A percentile compares a stretch with the other conserved stretches of the same genome.
Conservation (phyloP, 2,329 filamentous ascomycete species). For the Ophiostoma australiae region DNA sequence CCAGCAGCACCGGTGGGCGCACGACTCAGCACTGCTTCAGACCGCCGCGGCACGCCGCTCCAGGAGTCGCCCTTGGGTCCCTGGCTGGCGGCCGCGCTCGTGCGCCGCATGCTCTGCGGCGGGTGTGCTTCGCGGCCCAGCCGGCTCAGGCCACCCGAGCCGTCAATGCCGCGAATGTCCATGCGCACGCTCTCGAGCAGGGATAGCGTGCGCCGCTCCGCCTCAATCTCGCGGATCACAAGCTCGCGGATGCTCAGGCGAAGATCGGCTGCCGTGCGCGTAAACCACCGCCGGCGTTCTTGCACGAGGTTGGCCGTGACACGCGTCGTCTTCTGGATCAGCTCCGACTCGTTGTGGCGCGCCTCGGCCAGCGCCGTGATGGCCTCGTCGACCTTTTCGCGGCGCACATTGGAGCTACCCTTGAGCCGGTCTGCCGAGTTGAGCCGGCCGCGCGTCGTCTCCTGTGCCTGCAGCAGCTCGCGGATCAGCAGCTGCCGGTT, state of each 20-base stretch:
- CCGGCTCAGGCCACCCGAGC: constrained; percentile 81
- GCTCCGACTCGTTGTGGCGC: constrained; percentile 70
- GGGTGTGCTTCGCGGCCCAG: constrained; percentile 87
- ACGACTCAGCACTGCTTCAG: constrained; percentile 61
- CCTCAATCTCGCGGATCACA: constrained; percentile 89
- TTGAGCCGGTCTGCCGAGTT: constrained; percentile 85
- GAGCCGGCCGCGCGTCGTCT: constrained; percentile 74
- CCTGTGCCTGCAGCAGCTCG: constrained; percentile 87
- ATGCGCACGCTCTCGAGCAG: constrained; percentile 90
- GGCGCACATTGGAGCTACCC: constrained; percentile 75
- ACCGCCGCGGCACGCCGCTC: constrained; percentile 84
- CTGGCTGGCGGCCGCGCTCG: constrained; percentile 79
- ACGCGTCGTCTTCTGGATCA: constrained; percentile 78
- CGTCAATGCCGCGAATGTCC: constrained; percentile 88
- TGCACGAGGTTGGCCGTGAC: constrained; percentile 85
- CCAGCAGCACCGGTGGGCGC: constrained; percentile 38
- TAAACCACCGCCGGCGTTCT: constrained; percentile 88
- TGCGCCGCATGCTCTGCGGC: constrained; percentile 60
- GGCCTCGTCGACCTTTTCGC: constrained; percentile 98
- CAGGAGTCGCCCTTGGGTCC: constrained; percentile 97
- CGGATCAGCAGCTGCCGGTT: constrained; percentile 95
- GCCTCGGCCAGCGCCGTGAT: constrained; percentile 87
- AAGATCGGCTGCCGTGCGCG: constrained; percentile 77
- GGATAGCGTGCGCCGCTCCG: constrained; percentile 84
- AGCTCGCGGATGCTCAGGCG: constrained; percentile 82